Percentiles rank a stretch among this genome's conserved stretches.
phyloP scores from a whole-genome alignment of 2,329 filamentous ascomycete genomes.

The Aspergillus floridensis region DNA sequence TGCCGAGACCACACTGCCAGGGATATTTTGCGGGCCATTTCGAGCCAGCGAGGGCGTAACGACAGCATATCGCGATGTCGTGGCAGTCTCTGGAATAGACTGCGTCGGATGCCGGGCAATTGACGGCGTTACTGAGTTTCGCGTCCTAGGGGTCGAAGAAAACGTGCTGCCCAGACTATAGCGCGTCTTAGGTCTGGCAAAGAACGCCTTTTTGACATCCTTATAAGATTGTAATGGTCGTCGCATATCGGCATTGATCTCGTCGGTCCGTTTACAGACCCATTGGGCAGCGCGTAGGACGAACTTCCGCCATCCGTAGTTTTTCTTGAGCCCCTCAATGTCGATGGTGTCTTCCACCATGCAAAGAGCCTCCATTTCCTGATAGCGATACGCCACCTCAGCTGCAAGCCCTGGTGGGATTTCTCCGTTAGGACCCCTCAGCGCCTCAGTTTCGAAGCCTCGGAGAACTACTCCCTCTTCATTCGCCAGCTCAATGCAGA shows the following conservation, averaged over 20 bases:
- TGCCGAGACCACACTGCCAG: neutral
- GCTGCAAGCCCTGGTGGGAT: constrained; percentile 37
- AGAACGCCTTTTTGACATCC: constrained; percentile 28
- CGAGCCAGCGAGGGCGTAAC: neutral
- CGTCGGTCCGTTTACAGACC: constrained; percentile 44
- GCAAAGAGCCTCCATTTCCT: constrained; percentile 37
- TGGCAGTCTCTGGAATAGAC: neutral
- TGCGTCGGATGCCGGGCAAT: neutral
- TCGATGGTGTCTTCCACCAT: constrained; percentile 37
- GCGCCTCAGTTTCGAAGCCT: constrained; percentile 28
- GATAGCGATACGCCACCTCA: constrained; percentile 38
- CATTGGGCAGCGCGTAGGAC: constrained; percentile 47
- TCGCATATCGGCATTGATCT: constrained; percentile 46
- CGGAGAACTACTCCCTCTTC: constrained; percentile 23
- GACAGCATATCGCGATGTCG: neutral
- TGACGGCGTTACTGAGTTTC: neutral
- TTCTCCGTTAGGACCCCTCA: constrained; percentile 39
- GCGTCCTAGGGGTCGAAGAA: constrained; percentile 1
- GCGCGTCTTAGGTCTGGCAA: constrained; percentile 6
- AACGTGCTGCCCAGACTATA: constrained; percentile 23
- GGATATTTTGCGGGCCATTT: neutral
- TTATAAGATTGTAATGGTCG: constrained; percentile 42
- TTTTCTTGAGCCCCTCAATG: constrained; percentile 42
- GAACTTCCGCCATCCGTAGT: constrained; percentile 53
- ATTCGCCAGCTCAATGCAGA: constrained; percentile 30